Percentiles rank a stretch among this genome's conserved stretches.
phyloP scores from a whole-genome alignment of 176 grass and related monocot species.

The Rhynchospora pubera region DNA sequence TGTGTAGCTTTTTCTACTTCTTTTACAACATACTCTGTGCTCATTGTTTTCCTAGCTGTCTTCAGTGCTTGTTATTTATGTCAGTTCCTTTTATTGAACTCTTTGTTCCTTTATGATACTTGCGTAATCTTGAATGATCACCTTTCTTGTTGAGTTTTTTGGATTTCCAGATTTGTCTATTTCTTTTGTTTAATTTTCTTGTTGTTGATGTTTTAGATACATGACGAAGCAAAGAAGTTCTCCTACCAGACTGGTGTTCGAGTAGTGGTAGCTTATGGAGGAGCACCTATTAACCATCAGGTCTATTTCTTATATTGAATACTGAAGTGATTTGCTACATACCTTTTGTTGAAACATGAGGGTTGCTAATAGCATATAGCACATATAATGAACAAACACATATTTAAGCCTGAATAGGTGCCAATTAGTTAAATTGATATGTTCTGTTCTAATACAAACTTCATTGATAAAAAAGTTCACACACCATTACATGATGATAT shows the following conservation, averaged over 20 bases:
- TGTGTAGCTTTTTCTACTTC: background rate
- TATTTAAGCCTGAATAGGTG: background rate
- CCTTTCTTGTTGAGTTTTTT: background rate
- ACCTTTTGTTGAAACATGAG: background rate
- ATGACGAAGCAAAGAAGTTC: conserved; percentile 90
- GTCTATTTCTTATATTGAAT: conserved; percentile 25
- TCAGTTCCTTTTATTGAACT: background rate
- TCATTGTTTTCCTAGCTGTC: no score
- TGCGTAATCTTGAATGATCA: background rate
- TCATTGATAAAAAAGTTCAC: background rate
- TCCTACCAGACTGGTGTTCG: conserved; percentile 85
- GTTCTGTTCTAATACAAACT: background rate
- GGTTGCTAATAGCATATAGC: background rate
- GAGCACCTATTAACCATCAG: conserved; percentile 89
- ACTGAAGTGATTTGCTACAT: background rate
- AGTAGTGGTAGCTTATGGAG: conserved; percentile 86
- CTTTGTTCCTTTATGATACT: background rate
- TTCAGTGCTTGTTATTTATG: no score
- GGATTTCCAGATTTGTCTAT: background rate
- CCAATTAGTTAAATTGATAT: background rate
- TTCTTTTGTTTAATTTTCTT: conserved; percentile 22
- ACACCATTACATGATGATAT: background rate
- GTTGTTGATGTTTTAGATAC: conserved; percentile 43
- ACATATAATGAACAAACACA: background rate
- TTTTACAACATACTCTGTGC: background rate